Evolutionary conservation across 257 asterid genomes (phyloP), one percentile per base, ranked within the genome.

Genomic region (Solanum lycopersicoides): DNA sequence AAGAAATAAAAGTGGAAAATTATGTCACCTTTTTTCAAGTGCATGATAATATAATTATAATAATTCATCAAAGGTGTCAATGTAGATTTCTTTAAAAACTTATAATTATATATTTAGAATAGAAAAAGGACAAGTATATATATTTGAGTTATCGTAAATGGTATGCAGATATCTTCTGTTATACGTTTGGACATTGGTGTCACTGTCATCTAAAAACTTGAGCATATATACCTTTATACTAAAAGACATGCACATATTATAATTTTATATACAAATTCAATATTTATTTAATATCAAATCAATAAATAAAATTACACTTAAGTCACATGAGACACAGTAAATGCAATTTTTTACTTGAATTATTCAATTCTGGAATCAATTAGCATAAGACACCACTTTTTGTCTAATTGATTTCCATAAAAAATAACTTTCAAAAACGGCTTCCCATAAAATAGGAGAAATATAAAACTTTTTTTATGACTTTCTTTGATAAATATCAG

Each of bases 161-260:
- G 0, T 12, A 12, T 12, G 2, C 0, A 45, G 5, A 12, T 45
- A 12, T 0, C 2, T 12, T 12, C 0, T 0, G 16, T 45, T 2
- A 12, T 45, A 45, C 0, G 1, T 45, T 45, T 45, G 16, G 0
- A 45, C 0, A 45, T 44, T 44, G 15, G 5, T 12, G 13, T 44
- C 1, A 1, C 2, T 44, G 0, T 0, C 2, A 0, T 44, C 0
- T 44, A 44, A 44, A 44, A 44, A 44, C 1, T 44, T 0, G 2
- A 44, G 50, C 2, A 44, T 44, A 12, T 44, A 44, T 12, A 12
- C 15, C 2, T 44, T 45, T 1, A 45, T 12, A 12, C 2, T 44
- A 45, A 45, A 6, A 5, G 16, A 12, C 6, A 45, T 45, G 3
- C 5, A 45, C 0, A 0, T 45, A 0, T 45, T 1, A 45, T 12